Conservation (phyloP, 1,139 yeast genomes). For the Zygoascus hellenicus region DNA sequence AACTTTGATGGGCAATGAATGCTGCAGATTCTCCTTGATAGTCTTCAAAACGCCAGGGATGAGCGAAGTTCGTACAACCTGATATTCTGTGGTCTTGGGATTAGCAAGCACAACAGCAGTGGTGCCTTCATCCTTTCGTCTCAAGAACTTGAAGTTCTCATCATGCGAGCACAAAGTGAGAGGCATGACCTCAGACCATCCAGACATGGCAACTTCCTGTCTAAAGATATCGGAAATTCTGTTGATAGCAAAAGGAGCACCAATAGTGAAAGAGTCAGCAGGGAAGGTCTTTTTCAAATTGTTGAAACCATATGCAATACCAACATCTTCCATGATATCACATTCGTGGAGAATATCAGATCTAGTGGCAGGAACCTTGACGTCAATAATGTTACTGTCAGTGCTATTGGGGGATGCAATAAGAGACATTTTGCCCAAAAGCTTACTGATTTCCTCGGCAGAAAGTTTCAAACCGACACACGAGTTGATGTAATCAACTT, state of each 20-base stretch:
- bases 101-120: slow-evolving; percentile 86
- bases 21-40: slow-evolving; percentile 92
- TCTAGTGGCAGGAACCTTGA: slow-evolving; percentile 84
- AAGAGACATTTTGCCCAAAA: slow-evolving; percentile 78
- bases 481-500: slow-evolving; percentile 81
- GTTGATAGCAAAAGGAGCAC: slow-evolving; percentile 85
- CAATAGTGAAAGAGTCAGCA: slow-evolving; percentile 70
- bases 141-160: slow-evolving; percentile 86
- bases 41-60: slow-evolving; percentile 95
- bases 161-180: slow-evolving; percentile 93
- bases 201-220: slow-evolving; percentile 86
- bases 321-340: slow-evolving; percentile 98
- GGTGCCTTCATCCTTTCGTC: slow-evolving; percentile 65
- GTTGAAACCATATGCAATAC: slow-evolving; percentile 93
- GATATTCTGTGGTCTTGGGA: slow-evolving; percentile 95
- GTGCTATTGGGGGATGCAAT: slow-evolving; percentile 49
- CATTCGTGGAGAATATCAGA: slow-evolving; percentile 95
- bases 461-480: slow-evolving; percentile 76
- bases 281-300: slow-evolving; percentile 81
- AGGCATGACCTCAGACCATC: slow-evolving; percentile 95
- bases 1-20: slow-evolving; percentile 87
- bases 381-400: slow-evolving; percentile 54
- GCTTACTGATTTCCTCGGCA: slow-evolving; percentile 59
- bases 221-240: slow-evolving; percentile 88
- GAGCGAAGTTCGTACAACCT: slow-evolving; percentile 92